These are phyloP conservation scores for Synchytrium microbalum DNA, from an alignment of 371 early-diverging fungal species.

Conservation along the genomic window DNA sequence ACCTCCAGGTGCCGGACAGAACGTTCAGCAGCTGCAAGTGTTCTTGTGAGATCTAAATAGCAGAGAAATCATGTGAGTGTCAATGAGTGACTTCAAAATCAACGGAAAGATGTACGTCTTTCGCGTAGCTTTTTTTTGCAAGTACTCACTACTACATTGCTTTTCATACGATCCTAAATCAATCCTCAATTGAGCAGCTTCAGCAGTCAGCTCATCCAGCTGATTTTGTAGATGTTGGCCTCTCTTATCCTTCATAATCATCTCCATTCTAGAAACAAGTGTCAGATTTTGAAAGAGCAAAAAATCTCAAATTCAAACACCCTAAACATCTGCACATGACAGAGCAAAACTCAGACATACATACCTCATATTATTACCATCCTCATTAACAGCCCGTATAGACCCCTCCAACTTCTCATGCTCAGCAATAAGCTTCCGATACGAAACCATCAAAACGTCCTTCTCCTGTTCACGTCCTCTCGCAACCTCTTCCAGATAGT, in stretches of 20 bases:
- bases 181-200: constrained; percentile 23
- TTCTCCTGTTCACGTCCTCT: constrained; percentile 32
- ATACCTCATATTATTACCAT: constrained; percentile 25
- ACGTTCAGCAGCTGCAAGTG: constrained; percentile 29
- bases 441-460: constrained; percentile 31
- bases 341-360: neutral
- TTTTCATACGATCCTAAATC: constrained; percentile 33
- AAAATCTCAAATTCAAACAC: constrained; percentile 6
- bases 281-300: neutral
- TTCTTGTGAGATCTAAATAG: constrained; percentile 24
- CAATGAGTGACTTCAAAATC: neutral
- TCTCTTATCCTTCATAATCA: constrained; percentile 34
- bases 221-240: constrained; percentile 27
- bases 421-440: constrained; percentile 36
- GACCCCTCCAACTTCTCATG: constrained; percentile 30
- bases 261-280: constrained; percentile 31
- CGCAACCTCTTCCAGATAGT: constrained; percentile 29
- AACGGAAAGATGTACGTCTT: neutral
- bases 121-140: neutral
- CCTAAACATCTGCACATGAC: neutral
- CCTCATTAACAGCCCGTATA: constrained; percentile 16
- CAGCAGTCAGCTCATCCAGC: constrained; percentile 21
- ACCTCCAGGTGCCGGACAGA: constrained; percentile 30
- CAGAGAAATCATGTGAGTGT: neutral
- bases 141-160: constrained; percentile 25